A percentile compares a stretch with the other conserved stretches of the same genome.
Evolutionary conservation across 2,329 filamentous ascomycete species (phyloP).

Genomic region (Sodiomyces alkalinus): DNA sequence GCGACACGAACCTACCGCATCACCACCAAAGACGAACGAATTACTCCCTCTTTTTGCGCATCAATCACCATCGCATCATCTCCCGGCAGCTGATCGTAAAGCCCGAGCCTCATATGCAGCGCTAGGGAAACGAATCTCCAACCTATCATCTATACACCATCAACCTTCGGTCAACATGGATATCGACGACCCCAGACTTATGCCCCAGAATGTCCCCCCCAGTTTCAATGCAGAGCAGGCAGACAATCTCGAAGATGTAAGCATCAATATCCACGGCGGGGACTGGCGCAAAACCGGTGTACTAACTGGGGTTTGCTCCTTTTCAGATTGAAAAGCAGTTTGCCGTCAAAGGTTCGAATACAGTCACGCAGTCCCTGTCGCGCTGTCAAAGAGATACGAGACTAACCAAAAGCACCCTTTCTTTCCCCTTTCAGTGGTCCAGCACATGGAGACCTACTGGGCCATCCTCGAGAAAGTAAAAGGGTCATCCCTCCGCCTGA

Average conservation of each 20-base stretch:
- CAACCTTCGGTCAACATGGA: constrained; percentile 15
- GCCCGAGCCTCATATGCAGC: too few species aligned
- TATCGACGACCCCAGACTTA: constrained; percentile 18
- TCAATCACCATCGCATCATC: too few species aligned
- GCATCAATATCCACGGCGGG: too few species aligned
- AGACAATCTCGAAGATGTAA: constrained; percentile 38
- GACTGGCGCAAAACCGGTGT: too few species aligned
- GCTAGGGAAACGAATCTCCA: not conserved
- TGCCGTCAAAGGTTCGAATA: constrained; percentile 80
- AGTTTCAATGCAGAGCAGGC: constrained; percentile 44
- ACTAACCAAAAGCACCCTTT: too few species aligned
- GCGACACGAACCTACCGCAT: too few species aligned
- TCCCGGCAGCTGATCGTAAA: too few species aligned
- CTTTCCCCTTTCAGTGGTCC: constrained; percentile 51
- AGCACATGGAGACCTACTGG: constrained; percentile 97
- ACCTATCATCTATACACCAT: not conserved
- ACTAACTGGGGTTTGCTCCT: too few species aligned
- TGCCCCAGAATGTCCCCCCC: constrained; percentile 25
- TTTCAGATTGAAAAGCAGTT: constrained; percentile 95
- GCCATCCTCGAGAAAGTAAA: constrained; percentile 79
- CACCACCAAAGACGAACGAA: too few species aligned
- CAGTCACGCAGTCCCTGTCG: not conserved
- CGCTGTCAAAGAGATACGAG: constrained; percentile 1
- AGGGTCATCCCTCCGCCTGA: constrained; percentile 79
- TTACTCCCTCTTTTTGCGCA: too few species aligned